Base-by-base conservation (phyloP, 768 basidiomycete genomes). In the Amanita phalloides region DNA sequence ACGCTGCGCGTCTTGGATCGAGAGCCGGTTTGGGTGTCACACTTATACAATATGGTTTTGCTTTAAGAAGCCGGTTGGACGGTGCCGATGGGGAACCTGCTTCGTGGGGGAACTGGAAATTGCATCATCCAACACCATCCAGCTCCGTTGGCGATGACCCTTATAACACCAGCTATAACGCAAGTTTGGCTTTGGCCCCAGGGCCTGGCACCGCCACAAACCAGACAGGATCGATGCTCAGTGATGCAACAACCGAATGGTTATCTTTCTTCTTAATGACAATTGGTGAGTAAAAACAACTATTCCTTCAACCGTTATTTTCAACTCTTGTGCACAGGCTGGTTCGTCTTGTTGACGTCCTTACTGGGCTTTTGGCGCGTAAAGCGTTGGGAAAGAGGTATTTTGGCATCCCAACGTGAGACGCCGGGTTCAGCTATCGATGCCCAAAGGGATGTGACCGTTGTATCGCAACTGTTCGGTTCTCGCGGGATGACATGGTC, bases 21-120 rank as follows among this genome's bases (percentile, higher is more conserved):
- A 84, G 92, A 50, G 94, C 93, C 1, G 95, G 95, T 26, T 77
- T 98, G 42, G 95, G 95, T n/a, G 76, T 97, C 54, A 97, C 94
- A 10, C 76, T 98, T 50, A 95, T 98, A 53, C 95, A 97, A 65
- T 94, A 94, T 64, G 94, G 95, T 26, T 85, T 95, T 60, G 85
- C 84, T 10, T 67, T 89, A 53, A 79, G 92, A 47, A 72, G 73
- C 9, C 65, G 68, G 35, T 62, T 77, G 48, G 76, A 83, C 56
- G 57, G 74, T 7, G 57, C 57, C 42, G 65, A 62, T 10, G 62
- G 58, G 30, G 66, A 66, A 35, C 57, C 54, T 23, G 59, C 57
- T 14, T 60, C 55, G 38, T 66, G 73, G 70, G 63, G 62, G 41
- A 56, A 56, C 30, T 60, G 63, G 56, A 57, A 64, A 46, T 48